A percentile compares a stretch with the other conserved stretches of the same genome.
Evolutionary conservation across 805 yeast species (phyloP).

Genomic region (Metschnikowia santaceciliae): DNA sequence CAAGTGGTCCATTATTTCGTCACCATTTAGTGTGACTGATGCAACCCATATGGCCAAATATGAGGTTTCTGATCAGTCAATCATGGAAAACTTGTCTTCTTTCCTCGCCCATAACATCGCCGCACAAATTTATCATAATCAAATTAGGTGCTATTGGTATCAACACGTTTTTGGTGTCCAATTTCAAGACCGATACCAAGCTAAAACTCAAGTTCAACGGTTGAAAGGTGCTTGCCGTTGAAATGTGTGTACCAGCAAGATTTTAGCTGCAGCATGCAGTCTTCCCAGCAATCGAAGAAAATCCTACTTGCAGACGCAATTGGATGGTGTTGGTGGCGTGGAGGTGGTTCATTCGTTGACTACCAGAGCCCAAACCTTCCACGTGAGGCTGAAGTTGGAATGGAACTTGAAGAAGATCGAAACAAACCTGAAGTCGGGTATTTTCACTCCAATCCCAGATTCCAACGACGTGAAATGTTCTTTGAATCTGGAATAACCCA

Average conservation of each 20-base stretch:
- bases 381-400: conserved; percentile 53
- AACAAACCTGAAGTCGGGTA: conserved; percentile 65
- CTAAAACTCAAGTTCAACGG: conserved; percentile 55
- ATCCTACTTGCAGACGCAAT: conserved; percentile 41
- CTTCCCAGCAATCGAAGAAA: conserved; percentile 27
- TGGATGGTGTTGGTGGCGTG: conserved; percentile 32
- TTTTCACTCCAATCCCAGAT: conserved; percentile 64
- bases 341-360: conserved; percentile 28
- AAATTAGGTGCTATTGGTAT: conserved; percentile 41
- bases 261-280: conserved; percentile 59
- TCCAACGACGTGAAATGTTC: conserved; percentile 24
- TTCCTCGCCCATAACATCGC: conserved; percentile 24
- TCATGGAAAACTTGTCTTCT: conserved; percentile 10
- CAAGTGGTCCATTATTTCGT: no score
- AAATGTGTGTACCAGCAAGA: conserved; percentile 72
- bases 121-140: conserved; percentile 24
- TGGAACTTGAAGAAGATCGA: conserved; percentile 79
- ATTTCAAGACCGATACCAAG: conserved; percentile 41
- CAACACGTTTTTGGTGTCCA: conserved; percentile 54
- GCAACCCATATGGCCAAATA: no score
- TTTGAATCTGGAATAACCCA: no score
- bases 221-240: conserved; percentile 86
- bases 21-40: no score
- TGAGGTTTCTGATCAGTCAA: no score
- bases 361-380: conserved; percentile 39